Base-by-base conservation (phyloP, 2,329 filamentous ascomycete genomes). In the Dothistroma septosporum region DNA sequence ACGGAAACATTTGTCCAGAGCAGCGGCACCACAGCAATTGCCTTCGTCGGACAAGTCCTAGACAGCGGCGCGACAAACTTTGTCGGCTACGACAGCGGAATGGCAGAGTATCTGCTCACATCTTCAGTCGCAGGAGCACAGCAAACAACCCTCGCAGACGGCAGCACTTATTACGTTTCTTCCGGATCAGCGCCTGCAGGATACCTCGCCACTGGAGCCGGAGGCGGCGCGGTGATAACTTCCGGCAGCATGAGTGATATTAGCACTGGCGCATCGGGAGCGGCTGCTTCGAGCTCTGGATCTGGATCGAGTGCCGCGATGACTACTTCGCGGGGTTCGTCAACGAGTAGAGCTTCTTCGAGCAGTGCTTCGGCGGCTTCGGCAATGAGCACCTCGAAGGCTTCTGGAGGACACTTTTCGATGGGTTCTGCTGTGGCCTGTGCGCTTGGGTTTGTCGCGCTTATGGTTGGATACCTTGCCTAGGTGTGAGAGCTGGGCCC, bases 51-150 rank as follows among this genome's bases (percentile, higher is more conserved):
- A 9, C 61, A 63, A 53, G 32, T 63, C 35, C 55, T 63, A 16
- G 11, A 63, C 55, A 59, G 59, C 32, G 61, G 61, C 33, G n/a
- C 58, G 19, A 63, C 61, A 2, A 63, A 63, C 21, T 63, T 57
- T 44, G 58, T 63, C 21, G 61, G 61, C 35, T 61, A 61, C 55
- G 47, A 61, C 44, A 11, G 41, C 2, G 61, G 58, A n/a, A 32
- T 24, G 12, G 61, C 58, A 14, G 50, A 56, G 24, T 63, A 63
- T 35, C 55, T 63, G 46, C 35, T 63, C 22, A 57, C 61, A 9
- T 33, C 44, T 8, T 58, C 58, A 2, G 53, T 33, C 0, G 14
- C 53, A 8, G 24, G 47, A 32, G 62, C 58, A 19, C 22, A 52
- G 11, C 21, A 49, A 22, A 63, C 58, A 3, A 63, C 55, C 2